A percentile compares a stretch with the other conserved stretches of the same genome.
Evolutionary conservation across 2,329 filamentous ascomycete genomes (phyloP).

Genomic region (Akanthomyces muscarius): DNA sequence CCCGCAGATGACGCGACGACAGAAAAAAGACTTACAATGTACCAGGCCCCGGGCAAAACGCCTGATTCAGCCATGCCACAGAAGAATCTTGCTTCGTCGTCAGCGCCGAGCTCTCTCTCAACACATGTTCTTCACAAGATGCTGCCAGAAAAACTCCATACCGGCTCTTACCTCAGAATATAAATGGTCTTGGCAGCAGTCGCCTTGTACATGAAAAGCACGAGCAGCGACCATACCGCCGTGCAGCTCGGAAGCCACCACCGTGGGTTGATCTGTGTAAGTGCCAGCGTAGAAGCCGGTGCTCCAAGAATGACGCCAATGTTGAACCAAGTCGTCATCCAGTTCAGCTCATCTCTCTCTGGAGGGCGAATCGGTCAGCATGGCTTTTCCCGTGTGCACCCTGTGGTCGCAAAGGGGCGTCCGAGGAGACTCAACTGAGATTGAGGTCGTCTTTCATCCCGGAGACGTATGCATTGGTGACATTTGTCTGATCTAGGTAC

Average conservation of each 20-base stretch:
- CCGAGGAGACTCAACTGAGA: not conserved
- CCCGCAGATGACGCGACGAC: not conserved
- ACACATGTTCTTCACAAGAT: too few species aligned
- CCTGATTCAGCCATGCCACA: not conserved
- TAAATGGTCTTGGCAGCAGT: slow-evolving; percentile 36
- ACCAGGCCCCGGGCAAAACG: not conserved
- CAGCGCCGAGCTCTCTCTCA: not conserved
- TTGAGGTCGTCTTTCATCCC: not conserved
- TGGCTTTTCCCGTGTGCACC: not conserved
- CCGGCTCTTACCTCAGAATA: slow-evolving; percentile 30
- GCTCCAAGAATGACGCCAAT: slow-evolving; percentile 44
- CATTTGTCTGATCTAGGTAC: not conserved
- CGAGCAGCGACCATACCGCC: slow-evolving; percentile 36
- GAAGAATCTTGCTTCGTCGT: not conserved
- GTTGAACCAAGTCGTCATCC: slow-evolving; percentile 44
- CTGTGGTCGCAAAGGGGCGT: not conserved
- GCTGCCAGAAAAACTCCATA: too few species aligned
- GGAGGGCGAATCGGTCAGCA: not conserved
- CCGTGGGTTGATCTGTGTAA: slow-evolving; percentile 40
- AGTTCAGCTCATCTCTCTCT: slow-evolving; percentile 27
- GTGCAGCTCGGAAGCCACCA: slow-evolving; percentile 38
- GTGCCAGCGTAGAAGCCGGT: slow-evolving; percentile 39
- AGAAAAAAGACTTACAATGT: not conserved
- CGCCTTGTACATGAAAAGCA: slow-evolving; percentile 37
- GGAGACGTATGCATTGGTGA: not conserved